Percentiles rank a stretch among this genome's conserved stretches.
Evolutionary conservation across 225 moss, liverwort and hornwort species (phyloP).

Genomic region (Physcomitrellopsis africana): DNA sequence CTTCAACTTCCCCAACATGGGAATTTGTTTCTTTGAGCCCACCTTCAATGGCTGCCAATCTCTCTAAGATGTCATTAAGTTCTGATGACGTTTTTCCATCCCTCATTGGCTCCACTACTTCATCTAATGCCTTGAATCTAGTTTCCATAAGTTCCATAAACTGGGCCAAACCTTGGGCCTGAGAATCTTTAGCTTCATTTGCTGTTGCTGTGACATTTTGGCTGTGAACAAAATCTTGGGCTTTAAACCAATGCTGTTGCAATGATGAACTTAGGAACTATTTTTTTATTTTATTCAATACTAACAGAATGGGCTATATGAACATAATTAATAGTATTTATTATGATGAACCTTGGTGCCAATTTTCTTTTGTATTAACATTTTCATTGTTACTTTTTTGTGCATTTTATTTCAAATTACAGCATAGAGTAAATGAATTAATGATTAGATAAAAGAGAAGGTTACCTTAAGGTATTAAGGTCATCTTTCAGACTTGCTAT

Average conservation of each 20-base stretch:
- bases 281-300: too few relatives aligned
- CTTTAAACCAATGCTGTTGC: too few relatives aligned
- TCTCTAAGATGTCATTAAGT: constrained; percentile 32
- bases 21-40: constrained; percentile 33
- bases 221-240: constrained; percentile 21
- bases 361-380: too few relatives aligned
- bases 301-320: too few relatives aligned
- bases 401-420: too few relatives aligned
- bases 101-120: constrained; percentile 31
- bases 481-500: constrained; percentile 65
- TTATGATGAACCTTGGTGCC: too few relatives aligned
- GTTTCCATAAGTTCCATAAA: constrained; percentile 47
- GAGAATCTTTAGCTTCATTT: constrained; percentile 35
- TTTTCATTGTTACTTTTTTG: too few relatives aligned
- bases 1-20: constrained; percentile 30
- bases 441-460: too few relatives aligned
- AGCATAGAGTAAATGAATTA: too few relatives aligned
- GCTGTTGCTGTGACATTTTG: constrained; percentile 48
- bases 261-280: too few relatives aligned
- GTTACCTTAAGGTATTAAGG: constrained; percentile 52
- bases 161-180: constrained; percentile 42
- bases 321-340: too few relatives aligned
- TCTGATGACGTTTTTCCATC: neutral
- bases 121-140: constrained; percentile 60
- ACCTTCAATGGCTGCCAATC: constrained; percentile 38